These are phyloP conservation scores for Paracorniculantispora psalliotae DNA, from an alignment of 2,329 filamentous ascomycete genomes.

Conservation along the genomic window DNA sequence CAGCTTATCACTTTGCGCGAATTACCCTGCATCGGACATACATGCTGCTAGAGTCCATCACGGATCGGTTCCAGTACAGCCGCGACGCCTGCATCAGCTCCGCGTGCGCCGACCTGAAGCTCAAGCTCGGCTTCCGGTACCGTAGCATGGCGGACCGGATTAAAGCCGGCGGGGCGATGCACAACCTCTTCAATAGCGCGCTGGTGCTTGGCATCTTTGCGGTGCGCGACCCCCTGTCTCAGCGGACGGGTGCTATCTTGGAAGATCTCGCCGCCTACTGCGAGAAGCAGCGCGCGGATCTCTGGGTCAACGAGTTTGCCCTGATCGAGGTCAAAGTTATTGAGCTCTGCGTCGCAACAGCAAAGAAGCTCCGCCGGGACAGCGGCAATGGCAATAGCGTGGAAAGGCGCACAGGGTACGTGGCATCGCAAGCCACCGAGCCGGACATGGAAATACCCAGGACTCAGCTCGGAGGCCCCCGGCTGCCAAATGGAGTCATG, in stretches of 20 bases:
- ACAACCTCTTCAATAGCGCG: constrained; percentile 38
- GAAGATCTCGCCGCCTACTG: constrained; percentile 37
- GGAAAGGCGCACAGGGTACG: neutral
- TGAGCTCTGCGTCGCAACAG: constrained; percentile 33
- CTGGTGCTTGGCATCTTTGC: constrained; percentile 30
- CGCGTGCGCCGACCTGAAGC: constrained; percentile 35
- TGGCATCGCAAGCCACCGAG: neutral
- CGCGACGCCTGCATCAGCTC: constrained; percentile 36
- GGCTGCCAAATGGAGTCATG: neutral
- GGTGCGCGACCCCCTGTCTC: constrained; percentile 25
- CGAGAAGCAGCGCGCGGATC: constrained; percentile 34
- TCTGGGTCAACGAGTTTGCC: constrained; percentile 36
- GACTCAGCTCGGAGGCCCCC: neutral
- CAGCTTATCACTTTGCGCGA: constrained; percentile 34
- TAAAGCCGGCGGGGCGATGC: constrained; percentile 30
- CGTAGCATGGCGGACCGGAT: constrained; percentile 28
- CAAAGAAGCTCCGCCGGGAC: constrained; percentile 14
- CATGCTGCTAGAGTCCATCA: constrained; percentile 35
- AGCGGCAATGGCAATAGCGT: neutral
- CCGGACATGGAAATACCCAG: neutral
- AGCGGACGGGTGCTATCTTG: constrained; percentile 14
- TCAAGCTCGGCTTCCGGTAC: constrained; percentile 28
- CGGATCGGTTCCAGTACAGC: constrained; percentile 33
- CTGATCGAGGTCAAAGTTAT: constrained; percentile 37
- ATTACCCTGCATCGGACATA: constrained; percentile 36